Conservation (phyloP, 257 asterid species). For the Solanum piurae region DNA sequence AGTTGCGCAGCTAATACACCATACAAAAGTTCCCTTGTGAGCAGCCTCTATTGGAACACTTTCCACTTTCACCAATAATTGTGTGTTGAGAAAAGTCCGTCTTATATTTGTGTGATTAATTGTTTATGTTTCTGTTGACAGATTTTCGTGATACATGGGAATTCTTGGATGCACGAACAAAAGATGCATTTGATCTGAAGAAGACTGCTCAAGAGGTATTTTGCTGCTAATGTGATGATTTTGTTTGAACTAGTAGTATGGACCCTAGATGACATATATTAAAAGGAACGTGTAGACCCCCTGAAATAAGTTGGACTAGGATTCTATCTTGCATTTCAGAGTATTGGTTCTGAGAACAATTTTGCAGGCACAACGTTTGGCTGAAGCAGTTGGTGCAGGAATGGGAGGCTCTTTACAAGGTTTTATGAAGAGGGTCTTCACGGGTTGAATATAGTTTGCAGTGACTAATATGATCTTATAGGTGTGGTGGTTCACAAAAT, state of each 20-base stretch:
- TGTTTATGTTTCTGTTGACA: conserved; percentile 12
- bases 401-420: conserved; percentile 77
- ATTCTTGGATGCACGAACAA: conserved; percentile 65
- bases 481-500: neutral
- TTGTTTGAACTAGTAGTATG: neutral
- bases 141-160: conserved; percentile 85
- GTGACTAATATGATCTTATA: neutral
- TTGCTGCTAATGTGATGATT: neutral
- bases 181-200: conserved; percentile 75
- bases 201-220: conserved; percentile 79
- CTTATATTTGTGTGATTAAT: neutral
- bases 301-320: neutral
- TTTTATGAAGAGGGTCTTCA: conserved; percentile 38
- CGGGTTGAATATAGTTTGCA: conserved; percentile 18
- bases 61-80: neutral
- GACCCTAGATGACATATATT: neutral
- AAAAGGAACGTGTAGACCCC: neutral
- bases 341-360: neutral
- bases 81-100: neutral
- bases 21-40: neutral
- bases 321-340: neutral
- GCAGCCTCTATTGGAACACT: neutral
- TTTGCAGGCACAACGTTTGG: conserved; percentile 68
- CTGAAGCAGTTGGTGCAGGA: conserved; percentile 85
- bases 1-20: neutral